phyloP scores from a whole-genome alignment of 1,284 basidiomycete species.

The Pseudozyma flocculosa region DNA sequence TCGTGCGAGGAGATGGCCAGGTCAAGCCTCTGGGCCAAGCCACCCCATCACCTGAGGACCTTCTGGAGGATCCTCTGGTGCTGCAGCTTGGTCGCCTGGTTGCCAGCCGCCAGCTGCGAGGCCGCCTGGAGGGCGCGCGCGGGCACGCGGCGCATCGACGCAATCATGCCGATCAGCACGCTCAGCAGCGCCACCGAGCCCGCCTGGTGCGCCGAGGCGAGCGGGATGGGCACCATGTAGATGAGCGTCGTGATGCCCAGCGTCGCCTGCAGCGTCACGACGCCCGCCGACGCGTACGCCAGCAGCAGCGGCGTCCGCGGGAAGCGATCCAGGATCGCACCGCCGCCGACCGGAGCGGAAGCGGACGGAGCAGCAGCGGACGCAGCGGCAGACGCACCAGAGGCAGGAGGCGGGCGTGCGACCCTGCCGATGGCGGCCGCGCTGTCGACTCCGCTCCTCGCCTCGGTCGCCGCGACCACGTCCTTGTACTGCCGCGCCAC shows the following conservation, averaged over 20 bases:
- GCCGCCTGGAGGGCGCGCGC: conserved; percentile 2
- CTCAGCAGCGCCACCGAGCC: conserved; percentile 82
- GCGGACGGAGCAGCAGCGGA: not conserved
- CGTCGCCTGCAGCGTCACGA: conserved; percentile 81
- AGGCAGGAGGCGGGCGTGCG: not conserved
- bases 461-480: no score
- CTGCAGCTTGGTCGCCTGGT: not conserved
- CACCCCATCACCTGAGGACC: conserved; percentile 6
- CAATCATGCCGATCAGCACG: conserved; percentile 13
- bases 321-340: conserved; percentile 66
- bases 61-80: conserved; percentile 4
- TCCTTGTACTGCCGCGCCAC: conserved; percentile 57
- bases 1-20: no score
- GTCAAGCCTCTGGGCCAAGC: no score
- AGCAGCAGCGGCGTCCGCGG: conserved; percentile 70
- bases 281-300: conserved; percentile 71
- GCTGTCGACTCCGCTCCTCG: not conserved
- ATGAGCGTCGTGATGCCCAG: conserved; percentile 89
- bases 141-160: conserved; percentile 18
- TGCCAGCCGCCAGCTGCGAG: no score
- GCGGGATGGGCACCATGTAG: conserved; percentile 87
- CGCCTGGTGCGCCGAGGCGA: conserved; percentile 92
- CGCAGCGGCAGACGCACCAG: not conserved
- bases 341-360: conserved; percentile 43
- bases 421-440: no score